These are phyloP conservation scores for Vanderwaltozyma polyspora DNA, from an alignment of 805 yeast species.

Conservation along the genomic window DNA sequence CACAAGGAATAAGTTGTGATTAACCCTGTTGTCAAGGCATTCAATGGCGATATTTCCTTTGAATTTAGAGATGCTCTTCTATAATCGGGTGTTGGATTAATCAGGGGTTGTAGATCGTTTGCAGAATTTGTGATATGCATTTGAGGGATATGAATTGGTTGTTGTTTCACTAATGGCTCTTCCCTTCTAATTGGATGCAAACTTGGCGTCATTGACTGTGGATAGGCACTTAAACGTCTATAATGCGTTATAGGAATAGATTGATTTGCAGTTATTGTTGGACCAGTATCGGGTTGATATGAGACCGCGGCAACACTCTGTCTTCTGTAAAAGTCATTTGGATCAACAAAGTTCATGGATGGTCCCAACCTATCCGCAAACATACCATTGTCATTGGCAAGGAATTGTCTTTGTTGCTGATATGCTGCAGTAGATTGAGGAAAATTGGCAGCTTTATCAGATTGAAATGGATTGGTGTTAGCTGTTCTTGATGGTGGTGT, in stretches of 20 bases:
- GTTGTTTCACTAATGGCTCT: background rate
- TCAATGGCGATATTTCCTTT: conserved; percentile 62
- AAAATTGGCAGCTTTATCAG: conserved; percentile 3
- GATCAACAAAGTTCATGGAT: conserved; percentile 5
- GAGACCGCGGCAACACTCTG: conserved; percentile 28
- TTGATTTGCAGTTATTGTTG: conserved; percentile 2
- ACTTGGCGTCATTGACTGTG: conserved; percentile 7
- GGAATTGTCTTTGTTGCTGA: background rate
- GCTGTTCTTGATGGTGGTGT: conserved; percentile 36
- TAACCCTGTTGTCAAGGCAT: conserved; percentile 66
- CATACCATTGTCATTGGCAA: background rate
- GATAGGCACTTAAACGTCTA: conserved; percentile 22
- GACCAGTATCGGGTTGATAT: background rate
- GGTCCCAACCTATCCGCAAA: background rate
- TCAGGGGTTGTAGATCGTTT: conserved; percentile 48
- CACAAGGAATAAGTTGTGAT: conserved; percentile 77
- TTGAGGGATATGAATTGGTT: conserved; percentile 32
- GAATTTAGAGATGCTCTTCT: conserved; percentile 59
- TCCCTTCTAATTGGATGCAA: conserved; percentile 8
- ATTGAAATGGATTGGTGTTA: conserved; percentile 31
- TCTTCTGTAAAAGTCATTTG: conserved; percentile 27
- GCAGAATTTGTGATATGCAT: conserved; percentile 32
- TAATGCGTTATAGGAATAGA: conserved; percentile 5
- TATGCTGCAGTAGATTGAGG: background rate
- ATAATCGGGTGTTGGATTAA: conserved; percentile 55